Evolutionary conservation across 306 rosid species (phyloP), one percentile per base, ranked within the genome.

Genomic region (Lablab purpureus): DNA sequence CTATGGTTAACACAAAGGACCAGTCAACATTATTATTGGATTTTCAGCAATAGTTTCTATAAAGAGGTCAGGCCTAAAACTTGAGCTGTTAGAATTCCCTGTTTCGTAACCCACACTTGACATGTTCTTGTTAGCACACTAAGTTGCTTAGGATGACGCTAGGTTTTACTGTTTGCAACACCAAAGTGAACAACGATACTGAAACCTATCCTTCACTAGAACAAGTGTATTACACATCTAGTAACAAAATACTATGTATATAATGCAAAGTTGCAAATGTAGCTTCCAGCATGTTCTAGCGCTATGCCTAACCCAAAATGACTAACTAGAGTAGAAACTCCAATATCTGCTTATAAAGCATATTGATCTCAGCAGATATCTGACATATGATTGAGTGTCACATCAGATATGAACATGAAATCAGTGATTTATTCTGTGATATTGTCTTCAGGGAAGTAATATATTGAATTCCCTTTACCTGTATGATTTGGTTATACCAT

Each of bases 241-340:
- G 47, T 32, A 13, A 62, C 21, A 75, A 60, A 10, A 52, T 13
- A 50, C 2, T 41, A 52, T 37, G 45, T 5, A 52, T 67, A 28
- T 67, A 30, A 23, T 66, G 67, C 13, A 51, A 37, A n/a, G 70
- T 4, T 19, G 51, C 71, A 37, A 36, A 21, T 51, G 32, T 54
- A 51, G 73, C 13, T 51, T 51, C 66, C 41, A 77, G 43, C 19
- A 75, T n/a, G 62, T 41, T 43, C 79, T 47, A 47, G 63, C 72
- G 12, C 58, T 46, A 52, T 54, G 46, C 68, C 27, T 55, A 55
- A 37, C 25, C 21, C 41, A 75, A 75, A 63, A 77, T 37, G 74
- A 50, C 73, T 32, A 51, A 23, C 25, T 9, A 66, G 63, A 49
- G 43, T 19, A 30, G 73, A 43, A 65, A 19, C 46, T 60, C 34